phyloP scores from a whole-genome alignment of 345 rosid genomes.

The Tarenaya hassleriana region DNA sequence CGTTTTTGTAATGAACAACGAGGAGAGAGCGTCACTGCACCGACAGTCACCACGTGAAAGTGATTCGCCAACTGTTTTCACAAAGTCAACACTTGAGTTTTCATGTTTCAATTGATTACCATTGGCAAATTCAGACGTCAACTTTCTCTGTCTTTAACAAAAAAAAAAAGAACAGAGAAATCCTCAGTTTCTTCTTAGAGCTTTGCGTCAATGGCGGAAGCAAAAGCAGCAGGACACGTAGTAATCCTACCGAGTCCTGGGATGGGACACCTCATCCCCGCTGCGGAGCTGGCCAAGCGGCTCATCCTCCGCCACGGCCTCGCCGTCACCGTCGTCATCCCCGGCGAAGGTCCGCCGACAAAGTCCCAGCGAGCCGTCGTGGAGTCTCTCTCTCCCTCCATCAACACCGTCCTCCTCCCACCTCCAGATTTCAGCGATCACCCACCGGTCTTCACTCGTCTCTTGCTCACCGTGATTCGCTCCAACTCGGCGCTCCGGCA shows the following conservation, averaged over 20 bases:
- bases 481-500: slow-evolving; percentile 46
- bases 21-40: no score
- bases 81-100: no score
- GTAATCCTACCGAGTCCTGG: slow-evolving; percentile 62
- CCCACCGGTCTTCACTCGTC: slow-evolving; percentile 34
- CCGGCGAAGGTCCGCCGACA: slow-evolving; percentile 43
- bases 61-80: no score
- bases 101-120: no score
- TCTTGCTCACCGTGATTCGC: slow-evolving; percentile 44
- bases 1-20: no score
- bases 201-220: slow-evolving; percentile 30
- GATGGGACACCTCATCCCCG: slow-evolving; percentile 84
- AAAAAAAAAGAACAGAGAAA: background rate
- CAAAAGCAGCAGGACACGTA: slow-evolving; percentile 31
- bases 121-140: no score
- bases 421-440: slow-evolving; percentile 39
- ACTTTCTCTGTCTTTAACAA: background rate
- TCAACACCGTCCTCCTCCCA: slow-evolving; percentile 42
- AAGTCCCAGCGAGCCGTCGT: slow-evolving; percentile 41
- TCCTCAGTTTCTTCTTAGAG: background rate
- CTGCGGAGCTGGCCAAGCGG: slow-evolving; percentile 51
- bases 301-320: slow-evolving; percentile 37
- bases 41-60: no score
- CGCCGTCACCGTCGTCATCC: slow-evolving; percentile 44
- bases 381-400: slow-evolving; percentile 45